These are phyloP conservation scores for Scalesia atractyloides DNA, from an alignment of 129 eudicot genomes.

Conservation along the genomic window DNA sequence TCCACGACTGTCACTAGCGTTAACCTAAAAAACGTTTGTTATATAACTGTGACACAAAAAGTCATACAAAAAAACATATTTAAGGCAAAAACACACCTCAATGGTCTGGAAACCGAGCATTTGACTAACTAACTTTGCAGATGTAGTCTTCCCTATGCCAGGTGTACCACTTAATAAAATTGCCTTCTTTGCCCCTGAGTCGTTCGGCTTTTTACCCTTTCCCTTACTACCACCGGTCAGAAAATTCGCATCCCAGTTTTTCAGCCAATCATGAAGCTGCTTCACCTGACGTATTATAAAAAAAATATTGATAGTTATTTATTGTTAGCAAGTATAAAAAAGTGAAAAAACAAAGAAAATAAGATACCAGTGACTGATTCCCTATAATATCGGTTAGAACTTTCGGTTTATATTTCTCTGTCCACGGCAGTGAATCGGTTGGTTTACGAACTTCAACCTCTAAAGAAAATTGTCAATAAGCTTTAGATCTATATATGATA, in stretches of 20 bases:
- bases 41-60: conserved; percentile 12
- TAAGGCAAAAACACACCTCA: conserved; percentile 53
- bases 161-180: conserved; percentile 83
- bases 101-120: conserved; percentile 85
- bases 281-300: conserved; percentile 56
- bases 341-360: conserved; percentile 1
- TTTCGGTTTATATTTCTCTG: conserved; percentile 87
- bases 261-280: conserved; percentile 87
- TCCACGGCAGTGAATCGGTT: conserved; percentile 64
- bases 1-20: conserved; percentile 98
- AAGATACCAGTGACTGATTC: conserved; percentile 71
- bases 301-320: not conserved
- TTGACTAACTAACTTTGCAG: conserved; percentile 90
- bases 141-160: conserved; percentile 95
- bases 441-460: conserved; percentile 47
- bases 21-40: conserved; percentile 52
- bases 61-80: not conserved
- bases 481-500: conserved; percentile 2
- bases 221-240: conserved; percentile 50
- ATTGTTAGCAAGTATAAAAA: not conserved
- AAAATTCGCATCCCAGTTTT: conserved; percentile 68
- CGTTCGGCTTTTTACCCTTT: conserved; percentile 72
- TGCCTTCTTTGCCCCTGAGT: conserved; percentile 79
- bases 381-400: conserved; percentile 76
- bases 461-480: conserved; percentile 16